These are phyloP conservation scores for Cladobotryum mycophilum DNA, from an alignment of 2,329 filamentous ascomycete genomes.

Conservation along the genomic window DNA sequence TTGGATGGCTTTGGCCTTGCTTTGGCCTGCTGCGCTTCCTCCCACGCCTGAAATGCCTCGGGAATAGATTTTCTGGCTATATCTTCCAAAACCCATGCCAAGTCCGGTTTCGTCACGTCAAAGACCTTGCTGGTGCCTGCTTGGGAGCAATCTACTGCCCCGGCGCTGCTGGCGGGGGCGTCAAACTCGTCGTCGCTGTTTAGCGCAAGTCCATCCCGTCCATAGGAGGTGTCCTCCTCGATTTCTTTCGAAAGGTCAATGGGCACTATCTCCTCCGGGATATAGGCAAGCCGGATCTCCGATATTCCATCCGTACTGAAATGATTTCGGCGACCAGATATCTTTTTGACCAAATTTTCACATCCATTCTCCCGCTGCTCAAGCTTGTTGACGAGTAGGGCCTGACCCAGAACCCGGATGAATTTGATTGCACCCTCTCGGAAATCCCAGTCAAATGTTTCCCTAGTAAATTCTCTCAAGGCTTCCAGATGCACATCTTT, in stretches of 20 bases:
- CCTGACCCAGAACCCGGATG: conserved; percentile 70
- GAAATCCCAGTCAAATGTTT: conserved; percentile 83
- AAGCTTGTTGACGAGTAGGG: conserved; percentile 60
- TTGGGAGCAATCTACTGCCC: conserved; percentile 11
- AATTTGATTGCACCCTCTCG: conserved; percentile 77
- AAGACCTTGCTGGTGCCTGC: conserved; percentile 38
- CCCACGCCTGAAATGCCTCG: conserved; percentile 21
- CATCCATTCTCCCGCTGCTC: conserved; percentile 14
- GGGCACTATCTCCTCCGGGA: conserved; percentile 69
- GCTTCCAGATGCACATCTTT: conserved; percentile 32
- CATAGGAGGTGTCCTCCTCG: conserved; percentile 49
- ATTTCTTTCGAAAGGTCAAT: conserved; percentile 70
- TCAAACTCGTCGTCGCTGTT: conserved; percentile 61
- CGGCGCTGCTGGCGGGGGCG: conserved; percentile 28
- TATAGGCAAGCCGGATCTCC: conserved; percentile 73
- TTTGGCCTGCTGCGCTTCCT: conserved; percentile 19
- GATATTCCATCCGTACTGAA: conserved; percentile 66
- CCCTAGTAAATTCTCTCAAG: conserved; percentile 66
- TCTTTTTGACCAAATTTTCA: conserved; percentile 52
- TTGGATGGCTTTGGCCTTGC: conserved; percentile 19
- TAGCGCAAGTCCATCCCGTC: conserved; percentile 50
- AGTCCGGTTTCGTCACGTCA: conserved; percentile 58
- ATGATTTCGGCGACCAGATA: conserved; percentile 64
- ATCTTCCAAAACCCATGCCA: conserved; percentile 34
- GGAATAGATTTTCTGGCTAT: conserved; percentile 24